These are phyloP conservation scores for Ophiognomonia clavigignenti-juglandacearum DNA, from an alignment of 2,329 filamentous ascomycete species.

Conservation along the genomic window DNA sequence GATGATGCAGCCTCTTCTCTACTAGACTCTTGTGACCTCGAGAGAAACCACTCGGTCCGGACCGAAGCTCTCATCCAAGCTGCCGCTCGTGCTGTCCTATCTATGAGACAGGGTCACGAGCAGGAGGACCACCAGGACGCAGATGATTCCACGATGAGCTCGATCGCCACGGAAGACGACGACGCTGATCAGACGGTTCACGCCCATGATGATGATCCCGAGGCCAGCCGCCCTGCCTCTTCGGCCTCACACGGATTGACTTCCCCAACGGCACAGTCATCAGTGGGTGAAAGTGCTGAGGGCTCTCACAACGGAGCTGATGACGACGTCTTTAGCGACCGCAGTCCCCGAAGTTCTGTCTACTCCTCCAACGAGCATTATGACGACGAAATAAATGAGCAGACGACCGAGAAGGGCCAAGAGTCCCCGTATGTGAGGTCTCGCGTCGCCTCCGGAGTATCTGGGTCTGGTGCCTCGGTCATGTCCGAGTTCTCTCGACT, in stretches of 20 bases:
- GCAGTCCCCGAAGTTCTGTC: conserved; percentile 52
- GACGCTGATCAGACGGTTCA: conserved; percentile 13
- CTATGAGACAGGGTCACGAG: conserved; percentile 23
- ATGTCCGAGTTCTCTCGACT: conserved; percentile 47
- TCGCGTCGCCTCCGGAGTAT: conserved; percentile 26
- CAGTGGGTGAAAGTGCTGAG: conserved; percentile 31
- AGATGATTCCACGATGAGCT: conserved; percentile 19
- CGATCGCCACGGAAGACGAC: conserved; percentile 15
- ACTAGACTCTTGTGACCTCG: conserved; percentile 17
- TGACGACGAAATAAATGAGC: conserved; percentile 20
- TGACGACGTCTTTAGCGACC: conserved; percentile 56
- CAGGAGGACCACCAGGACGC: conserved; percentile 17
- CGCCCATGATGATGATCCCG: conserved; percentile 2
- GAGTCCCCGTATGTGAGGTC: conserved; percentile 30
- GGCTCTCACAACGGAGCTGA: conserved; percentile 48
- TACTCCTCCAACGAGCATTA: conserved; percentile 38
- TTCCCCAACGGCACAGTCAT: conserved; percentile 17
- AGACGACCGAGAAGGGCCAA: conserved; percentile 14
- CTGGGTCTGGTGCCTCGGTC: conserved; percentile 31
- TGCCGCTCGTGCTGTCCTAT: conserved; percentile 46
- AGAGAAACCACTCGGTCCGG: conserved; percentile 36
- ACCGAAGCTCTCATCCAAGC: conserved; percentile 51
- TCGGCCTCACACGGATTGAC: conserved; percentile 17
- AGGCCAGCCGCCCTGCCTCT: conserved; percentile 19
- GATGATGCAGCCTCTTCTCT: conserved; percentile 12